Evolutionary conservation across 73 alveolate genomes (phyloP).

Genomic region (Blepharisma japonicum): DNA sequence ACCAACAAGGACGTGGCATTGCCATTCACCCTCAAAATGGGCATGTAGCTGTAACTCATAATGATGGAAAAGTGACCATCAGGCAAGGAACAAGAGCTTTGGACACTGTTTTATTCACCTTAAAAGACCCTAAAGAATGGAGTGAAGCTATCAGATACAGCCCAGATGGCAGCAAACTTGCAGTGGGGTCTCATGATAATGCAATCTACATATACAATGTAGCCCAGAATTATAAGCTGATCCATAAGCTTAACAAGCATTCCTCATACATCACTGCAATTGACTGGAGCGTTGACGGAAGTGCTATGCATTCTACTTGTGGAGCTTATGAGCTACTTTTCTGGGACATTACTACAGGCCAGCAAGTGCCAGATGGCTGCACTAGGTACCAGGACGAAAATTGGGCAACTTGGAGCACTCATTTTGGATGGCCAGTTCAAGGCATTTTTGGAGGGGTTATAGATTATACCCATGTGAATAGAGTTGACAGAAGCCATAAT

Average conservation of each 20-base stretch:
- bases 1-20: slow-evolving; percentile 68
- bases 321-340: slow-evolving; percentile 90
- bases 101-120: slow-evolving; percentile 46
- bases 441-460: slow-evolving; percentile 90
- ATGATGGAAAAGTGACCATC: slow-evolving; percentile 73
- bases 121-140: slow-evolving; percentile 64
- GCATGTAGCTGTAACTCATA: slow-evolving; percentile 82
- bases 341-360: slow-evolving; percentile 72
- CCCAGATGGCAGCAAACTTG: slow-evolving; percentile 88
- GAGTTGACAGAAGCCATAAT: slow-evolving; percentile 69
- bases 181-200: slow-evolving; percentile 94
- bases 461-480: slow-evolving; percentile 89
- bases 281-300: slow-evolving; percentile 89
- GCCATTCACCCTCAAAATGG: slow-evolving; percentile 69
- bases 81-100: slow-evolving; percentile 40
- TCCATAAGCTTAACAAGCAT: slow-evolving; percentile 65
- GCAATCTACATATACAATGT: slow-evolving; percentile 86
- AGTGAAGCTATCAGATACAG: slow-evolving; percentile 75
- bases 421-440: slow-evolving; percentile 91
- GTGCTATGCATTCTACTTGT: slow-evolving; percentile 77
- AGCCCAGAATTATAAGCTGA: slow-evolving; percentile 55
- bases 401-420: slow-evolving; percentile 83
- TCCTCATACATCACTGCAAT: slow-evolving; percentile 74
- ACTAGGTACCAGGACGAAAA: slow-evolving; percentile 53
- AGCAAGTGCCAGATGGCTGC: slow-evolving; percentile 81